Conservation (phyloP, 148 eudicot genomes). For the Cornus controversa region DNA sequence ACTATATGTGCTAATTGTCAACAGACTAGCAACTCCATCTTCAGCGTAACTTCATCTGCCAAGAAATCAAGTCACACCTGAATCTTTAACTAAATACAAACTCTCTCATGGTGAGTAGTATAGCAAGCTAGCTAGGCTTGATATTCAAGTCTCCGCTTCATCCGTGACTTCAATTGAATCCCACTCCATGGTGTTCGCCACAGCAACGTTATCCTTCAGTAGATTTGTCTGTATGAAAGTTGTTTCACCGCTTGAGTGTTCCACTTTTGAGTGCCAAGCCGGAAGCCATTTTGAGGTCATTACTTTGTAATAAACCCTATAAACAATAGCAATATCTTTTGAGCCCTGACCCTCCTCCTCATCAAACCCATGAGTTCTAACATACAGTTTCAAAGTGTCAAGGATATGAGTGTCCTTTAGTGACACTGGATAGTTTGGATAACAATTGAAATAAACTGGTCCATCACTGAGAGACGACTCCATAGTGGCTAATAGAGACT, state of each 20-base stretch:
- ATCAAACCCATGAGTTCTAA: neutral
- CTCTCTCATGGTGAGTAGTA: no score
- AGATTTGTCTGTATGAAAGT: neutral
- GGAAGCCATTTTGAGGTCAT: no score
- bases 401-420: neutral
- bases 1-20: no score
- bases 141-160: no score
- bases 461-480: neutral
- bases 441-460: slow-evolving; percentile 1
- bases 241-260: neutral
- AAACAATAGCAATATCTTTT: slow-evolving; percentile 1
- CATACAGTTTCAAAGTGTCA: neutral
- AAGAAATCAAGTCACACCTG: no score
- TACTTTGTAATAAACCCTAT: neutral
- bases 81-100: no score
- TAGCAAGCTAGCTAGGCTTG: no score
- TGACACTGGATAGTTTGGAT: neutral
- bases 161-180: neutral
- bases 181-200: neutral
- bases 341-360: neutral
- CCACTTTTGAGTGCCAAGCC: neutral
- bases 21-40: no score
- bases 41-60: no score
- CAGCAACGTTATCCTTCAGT: neutral
- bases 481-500: neutral